Evolutionary conservation across 371 early-diverging fungal species (phyloP).

Genomic region (Paraphysoderma sedebokerense): DNA sequence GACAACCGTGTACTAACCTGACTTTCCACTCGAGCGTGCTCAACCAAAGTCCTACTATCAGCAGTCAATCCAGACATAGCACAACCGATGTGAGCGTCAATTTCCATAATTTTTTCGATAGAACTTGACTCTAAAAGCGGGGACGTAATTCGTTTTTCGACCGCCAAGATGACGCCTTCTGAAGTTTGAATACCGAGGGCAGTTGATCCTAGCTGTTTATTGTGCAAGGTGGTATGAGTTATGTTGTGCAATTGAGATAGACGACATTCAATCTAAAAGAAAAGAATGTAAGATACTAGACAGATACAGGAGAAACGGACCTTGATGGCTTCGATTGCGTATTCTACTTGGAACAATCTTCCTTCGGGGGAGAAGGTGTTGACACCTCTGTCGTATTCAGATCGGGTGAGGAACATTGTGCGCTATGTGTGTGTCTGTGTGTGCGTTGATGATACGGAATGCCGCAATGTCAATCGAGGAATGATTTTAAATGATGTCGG

Average conservation of each 20-base stretch:
- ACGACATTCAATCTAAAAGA: background rate
- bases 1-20: conserved; percentile 61
- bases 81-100: conserved; percentile 86
- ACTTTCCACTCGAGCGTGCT: conserved; percentile 89
- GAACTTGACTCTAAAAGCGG: conserved; percentile 78
- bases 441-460: too few species aligned
- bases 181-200: conserved; percentile 91
- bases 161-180: conserved; percentile 86
- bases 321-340: conserved; percentile 98
- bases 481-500: too few species aligned
- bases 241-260: too few species aligned
- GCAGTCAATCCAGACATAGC: conserved; percentile 96
- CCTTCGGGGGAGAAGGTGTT: conserved; percentile 98
- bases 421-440: too few species aligned
- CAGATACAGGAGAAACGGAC: conserved; percentile 16
- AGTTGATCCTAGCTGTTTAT: conserved; percentile 91
- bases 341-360: conserved; percentile 97
- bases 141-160: conserved; percentile 92
- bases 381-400: conserved; percentile 96
- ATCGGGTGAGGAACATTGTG: conserved; percentile 3
- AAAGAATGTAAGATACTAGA: background rate
- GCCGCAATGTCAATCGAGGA: too few species aligned
- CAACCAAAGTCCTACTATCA: conserved; percentile 91
- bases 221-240: too few species aligned
- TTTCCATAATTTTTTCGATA: conserved; percentile 92